Evolutionary conservation across 306 rosid genomes (phyloP).

Genomic region (Acacia acuminata): DNA sequence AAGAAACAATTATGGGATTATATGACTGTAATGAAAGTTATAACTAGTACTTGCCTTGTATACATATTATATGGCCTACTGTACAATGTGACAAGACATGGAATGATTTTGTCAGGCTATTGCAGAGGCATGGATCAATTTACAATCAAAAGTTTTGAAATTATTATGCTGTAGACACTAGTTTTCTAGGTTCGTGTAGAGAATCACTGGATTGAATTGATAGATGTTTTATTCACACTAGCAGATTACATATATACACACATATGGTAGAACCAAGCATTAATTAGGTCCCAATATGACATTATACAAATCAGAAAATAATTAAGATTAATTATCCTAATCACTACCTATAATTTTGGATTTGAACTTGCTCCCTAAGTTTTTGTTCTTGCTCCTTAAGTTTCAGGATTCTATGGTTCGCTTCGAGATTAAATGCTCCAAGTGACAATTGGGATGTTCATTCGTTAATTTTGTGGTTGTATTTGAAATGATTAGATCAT

Average conservation of each 20-base stretch:
- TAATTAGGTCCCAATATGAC: no score
- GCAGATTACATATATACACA: no score
- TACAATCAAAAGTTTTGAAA: background rate
- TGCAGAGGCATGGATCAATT: constrained; percentile 18
- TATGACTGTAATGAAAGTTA: constrained; percentile 35
- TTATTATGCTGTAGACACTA: background rate
- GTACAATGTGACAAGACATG: constrained; percentile 24
- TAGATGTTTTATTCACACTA: no score
- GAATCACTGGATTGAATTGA: no score
- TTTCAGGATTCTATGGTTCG: no score
- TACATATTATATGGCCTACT: constrained; percentile 35
- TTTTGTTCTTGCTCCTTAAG: no score
- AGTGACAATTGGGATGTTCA: constrained; percentile 10
- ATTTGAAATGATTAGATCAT: background rate
- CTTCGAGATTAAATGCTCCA: background rate
- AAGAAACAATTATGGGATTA: constrained; percentile 22
- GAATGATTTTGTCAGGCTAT: constrained; percentile 21
- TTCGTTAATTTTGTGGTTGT: constrained; percentile 5
- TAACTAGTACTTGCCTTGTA: constrained; percentile 22
- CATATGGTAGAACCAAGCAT: no score
- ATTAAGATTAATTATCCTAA: no score
- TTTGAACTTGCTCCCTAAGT: no score
- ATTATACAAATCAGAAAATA: no score
- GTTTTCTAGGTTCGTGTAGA: background rate
- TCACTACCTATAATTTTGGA: no score